Conservation (phyloP, 2,329 filamentous ascomycete genomes). For the Phialemonium atrogriseum region DNA sequence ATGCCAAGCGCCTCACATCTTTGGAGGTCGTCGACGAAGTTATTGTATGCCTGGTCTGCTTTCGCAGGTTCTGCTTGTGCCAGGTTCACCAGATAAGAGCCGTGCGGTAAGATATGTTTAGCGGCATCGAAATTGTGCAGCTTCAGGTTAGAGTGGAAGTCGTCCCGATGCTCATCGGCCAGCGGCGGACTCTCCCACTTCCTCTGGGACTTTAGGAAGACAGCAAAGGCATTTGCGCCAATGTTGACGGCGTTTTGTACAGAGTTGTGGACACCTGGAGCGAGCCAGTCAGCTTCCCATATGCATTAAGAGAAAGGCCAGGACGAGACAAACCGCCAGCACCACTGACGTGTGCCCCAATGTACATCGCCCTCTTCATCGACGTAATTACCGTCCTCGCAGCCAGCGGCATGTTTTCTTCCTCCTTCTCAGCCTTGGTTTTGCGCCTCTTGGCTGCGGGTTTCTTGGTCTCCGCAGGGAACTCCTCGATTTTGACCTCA, state of each 20-base stretch:
- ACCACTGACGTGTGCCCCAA: slow-evolving; percentile 86
- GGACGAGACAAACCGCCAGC: slow-evolving; percentile 58
- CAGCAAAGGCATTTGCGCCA: slow-evolving; percentile 84
- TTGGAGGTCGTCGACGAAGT: slow-evolving; percentile 80
- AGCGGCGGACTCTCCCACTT: slow-evolving; percentile 87
- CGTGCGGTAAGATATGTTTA: slow-evolving; percentile 78
- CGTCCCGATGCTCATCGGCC: slow-evolving; percentile 53
- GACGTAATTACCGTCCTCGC: slow-evolving; percentile 55
- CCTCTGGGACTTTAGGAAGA: slow-evolving; percentile 93
- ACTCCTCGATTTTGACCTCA: background rate
- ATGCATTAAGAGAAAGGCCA: background rate
- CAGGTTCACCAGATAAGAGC: slow-evolving; percentile 93
- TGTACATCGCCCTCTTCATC: slow-evolving; percentile 64
- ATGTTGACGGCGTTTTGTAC: slow-evolving; percentile 71
- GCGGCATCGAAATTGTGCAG: slow-evolving; percentile 63
- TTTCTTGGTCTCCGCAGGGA: background rate
- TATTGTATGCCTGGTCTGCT: slow-evolving; percentile 74
- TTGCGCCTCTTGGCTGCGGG: slow-evolving; percentile 12
- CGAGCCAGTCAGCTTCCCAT: no score
- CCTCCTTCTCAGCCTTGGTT: slow-evolving; percentile 29
- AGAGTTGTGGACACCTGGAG: slow-evolving; percentile 76
- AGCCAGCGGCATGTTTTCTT: slow-evolving; percentile 53
- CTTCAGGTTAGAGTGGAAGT: slow-evolving; percentile 62
- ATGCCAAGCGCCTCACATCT: slow-evolving; percentile 85
- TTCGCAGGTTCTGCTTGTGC: slow-evolving; percentile 75